Conservation (phyloP, 2,329 filamentous ascomycete species). For the Phaeosphaeriaceae sp. region DNA sequence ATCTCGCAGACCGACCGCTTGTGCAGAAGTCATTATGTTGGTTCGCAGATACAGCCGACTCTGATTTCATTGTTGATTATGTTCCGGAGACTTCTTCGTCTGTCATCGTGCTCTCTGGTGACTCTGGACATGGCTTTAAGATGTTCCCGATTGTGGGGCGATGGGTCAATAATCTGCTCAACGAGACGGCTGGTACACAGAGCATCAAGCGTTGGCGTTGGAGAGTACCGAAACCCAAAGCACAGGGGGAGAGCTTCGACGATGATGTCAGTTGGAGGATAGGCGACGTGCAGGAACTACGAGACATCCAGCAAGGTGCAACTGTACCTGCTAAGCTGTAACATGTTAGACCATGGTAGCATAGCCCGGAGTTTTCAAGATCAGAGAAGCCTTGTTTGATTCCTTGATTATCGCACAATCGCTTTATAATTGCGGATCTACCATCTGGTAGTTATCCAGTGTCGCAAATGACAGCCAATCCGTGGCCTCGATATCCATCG, state of each 20-base stretch:
- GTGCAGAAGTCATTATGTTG: constrained; percentile 66
- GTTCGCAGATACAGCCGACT: constrained; percentile 68
- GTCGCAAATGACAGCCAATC: constrained; percentile 58
- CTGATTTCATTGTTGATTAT: constrained; percentile 67
- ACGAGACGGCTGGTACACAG: constrained; percentile 51
- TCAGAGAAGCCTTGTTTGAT: neutral
- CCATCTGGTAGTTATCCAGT: constrained; percentile 48
- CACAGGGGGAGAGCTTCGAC: constrained; percentile 33
- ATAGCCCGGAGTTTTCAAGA: neutral
- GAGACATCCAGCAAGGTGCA: constrained; percentile 21
- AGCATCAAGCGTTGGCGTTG: constrained; percentile 59
- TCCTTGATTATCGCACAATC: neutral
- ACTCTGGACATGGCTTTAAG: constrained; percentile 69
- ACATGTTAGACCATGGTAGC: constrained; percentile 6
- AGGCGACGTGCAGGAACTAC: constrained; percentile 41
- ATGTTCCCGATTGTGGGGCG: constrained; percentile 66
- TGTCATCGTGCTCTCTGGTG: constrained; percentile 62
- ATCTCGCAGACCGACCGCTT: constrained; percentile 62
- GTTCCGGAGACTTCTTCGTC: constrained; percentile 58
- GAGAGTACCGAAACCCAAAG: constrained; percentile 49
- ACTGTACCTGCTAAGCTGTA: constrained; percentile 24
- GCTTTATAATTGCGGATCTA: constrained; percentile 16
- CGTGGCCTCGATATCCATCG: constrained; percentile 53
- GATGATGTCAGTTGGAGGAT: constrained; percentile 58
- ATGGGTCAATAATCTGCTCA: constrained; percentile 60